Conservation (phyloP, 192 early-diverging fungal genomes). For the Coemansia sp. region DNA sequence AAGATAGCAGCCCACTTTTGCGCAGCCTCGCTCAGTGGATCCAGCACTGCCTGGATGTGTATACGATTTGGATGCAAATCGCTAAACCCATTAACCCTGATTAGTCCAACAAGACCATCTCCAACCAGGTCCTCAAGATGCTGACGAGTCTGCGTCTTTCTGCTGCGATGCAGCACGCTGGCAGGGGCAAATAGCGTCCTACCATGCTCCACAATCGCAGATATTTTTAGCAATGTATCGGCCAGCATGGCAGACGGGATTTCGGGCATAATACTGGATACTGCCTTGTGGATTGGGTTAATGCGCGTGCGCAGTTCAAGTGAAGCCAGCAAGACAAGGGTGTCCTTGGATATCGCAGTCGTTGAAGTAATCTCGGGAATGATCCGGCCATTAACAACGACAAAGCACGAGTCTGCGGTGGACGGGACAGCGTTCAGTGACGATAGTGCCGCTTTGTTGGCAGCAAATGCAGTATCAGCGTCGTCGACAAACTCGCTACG, state of each 20-base stretch:
- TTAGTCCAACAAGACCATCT: not conserved
- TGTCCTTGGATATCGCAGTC: constrained; percentile 49
- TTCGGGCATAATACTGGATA: constrained; percentile 11
- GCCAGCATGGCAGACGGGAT: not conserved
- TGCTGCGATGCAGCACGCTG: constrained; percentile 19
- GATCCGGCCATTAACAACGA: constrained; percentile 68
- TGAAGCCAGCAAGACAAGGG: constrained; percentile 60
- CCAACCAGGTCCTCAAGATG: constrained; percentile 17
- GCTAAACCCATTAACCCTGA: constrained; percentile 14
- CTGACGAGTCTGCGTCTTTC: constrained; percentile 5
- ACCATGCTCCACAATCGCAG: constrained; percentile 25
- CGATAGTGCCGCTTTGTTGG: constrained; percentile 6
- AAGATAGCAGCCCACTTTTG: constrained; percentile 79
- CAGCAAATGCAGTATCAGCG: constrained; percentile 15
- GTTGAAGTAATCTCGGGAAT: constrained; percentile 39
- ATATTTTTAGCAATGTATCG: constrained; percentile 14
- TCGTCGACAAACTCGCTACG: constrained; percentile 16
- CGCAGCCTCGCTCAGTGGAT: constrained; percentile 74
- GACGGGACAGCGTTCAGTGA: constrained; percentile 15
- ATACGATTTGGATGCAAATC: constrained; percentile 13
- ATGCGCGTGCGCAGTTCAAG: constrained; percentile 60
- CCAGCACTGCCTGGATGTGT: constrained; percentile 59
- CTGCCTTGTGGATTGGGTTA: constrained; percentile 17
- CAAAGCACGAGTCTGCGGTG: constrained; percentile 13
- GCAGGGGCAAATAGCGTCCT: constrained; percentile 12